Conservation (phyloP, 2,329 filamentous ascomycete species). For the Pseudopyrenochaeta lycopersici region DNA sequence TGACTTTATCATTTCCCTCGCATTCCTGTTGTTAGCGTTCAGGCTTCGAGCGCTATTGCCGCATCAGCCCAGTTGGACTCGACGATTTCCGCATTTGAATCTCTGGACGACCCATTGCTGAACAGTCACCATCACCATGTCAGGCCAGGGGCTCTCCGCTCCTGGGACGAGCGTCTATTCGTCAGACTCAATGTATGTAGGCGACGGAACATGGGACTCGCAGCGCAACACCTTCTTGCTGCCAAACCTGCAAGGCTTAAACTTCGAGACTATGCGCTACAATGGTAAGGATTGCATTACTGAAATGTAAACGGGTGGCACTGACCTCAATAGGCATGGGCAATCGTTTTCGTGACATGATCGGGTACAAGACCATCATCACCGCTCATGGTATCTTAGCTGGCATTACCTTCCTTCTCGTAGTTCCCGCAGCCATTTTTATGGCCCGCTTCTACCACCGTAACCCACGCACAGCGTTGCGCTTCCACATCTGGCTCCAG, state of each 20-base stretch:
- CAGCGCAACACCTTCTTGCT: slow-evolving; percentile 79
- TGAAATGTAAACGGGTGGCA: background rate
- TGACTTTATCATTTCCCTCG: slow-evolving; percentile 14
- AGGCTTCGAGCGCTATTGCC: slow-evolving; percentile 11
- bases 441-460: slow-evolving; percentile 74
- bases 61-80: slow-evolving; percentile 6
- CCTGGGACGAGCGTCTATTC: slow-evolving; percentile 77
- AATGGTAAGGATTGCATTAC: slow-evolving; percentile 67
- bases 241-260: slow-evolving; percentile 78
- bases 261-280: slow-evolving; percentile 84
- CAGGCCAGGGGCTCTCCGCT: slow-evolving; percentile 63
- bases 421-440: slow-evolving; percentile 79
- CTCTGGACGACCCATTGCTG: background rate
- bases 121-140: slow-evolving; percentile 29
- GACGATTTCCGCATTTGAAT: slow-evolving; percentile 9
- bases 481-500: slow-evolving; percentile 78
- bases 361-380: slow-evolving; percentile 76
- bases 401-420: slow-evolving; percentile 75
- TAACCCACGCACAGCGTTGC: slow-evolving; percentile 68
- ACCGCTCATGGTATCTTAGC: slow-evolving; percentile 76
- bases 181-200: slow-evolving; percentile 77
- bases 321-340: slow-evolving; percentile 73
- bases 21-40: slow-evolving; percentile 14
- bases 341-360: slow-evolving; percentile 75
- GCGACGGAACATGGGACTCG: slow-evolving; percentile 86